These are phyloP conservation scores for Omphalotus guepiniiformis DNA, from an alignment of 768 basidiomycete genomes.

Conservation along the genomic window DNA sequence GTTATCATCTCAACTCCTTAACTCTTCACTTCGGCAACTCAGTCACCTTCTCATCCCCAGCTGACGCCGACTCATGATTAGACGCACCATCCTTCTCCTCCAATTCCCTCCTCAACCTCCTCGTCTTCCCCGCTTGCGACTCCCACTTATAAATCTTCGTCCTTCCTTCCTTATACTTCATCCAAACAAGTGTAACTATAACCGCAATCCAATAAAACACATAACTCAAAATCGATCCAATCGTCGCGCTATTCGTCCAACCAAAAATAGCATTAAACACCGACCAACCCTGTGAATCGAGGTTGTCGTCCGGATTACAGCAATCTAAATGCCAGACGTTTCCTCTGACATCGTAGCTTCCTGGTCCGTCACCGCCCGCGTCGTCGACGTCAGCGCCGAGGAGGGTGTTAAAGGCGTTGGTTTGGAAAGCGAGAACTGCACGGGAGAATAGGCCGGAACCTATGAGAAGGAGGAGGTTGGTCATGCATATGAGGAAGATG, in stretches of 20 bases:
- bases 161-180: conserved; percentile 61
- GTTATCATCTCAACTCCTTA: too few species aligned
- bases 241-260: conserved; percentile 80
- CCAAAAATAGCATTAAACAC: conserved; percentile 85
- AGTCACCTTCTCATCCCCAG: too few species aligned
- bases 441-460: conserved; percentile 91
- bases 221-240: conserved; percentile 82
- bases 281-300: conserved; percentile 59
- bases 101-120: background rate
- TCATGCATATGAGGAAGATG: conserved; percentile 88
- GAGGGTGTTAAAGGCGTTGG: conserved; percentile 57
- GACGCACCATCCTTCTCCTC: too few species aligned
- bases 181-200: conserved; percentile 56
- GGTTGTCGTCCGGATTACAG: conserved; percentile 60
- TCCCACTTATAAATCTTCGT: background rate
- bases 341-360: conserved; percentile 74
- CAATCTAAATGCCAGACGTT: conserved; percentile 89
- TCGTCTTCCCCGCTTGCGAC: too few species aligned
- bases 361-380: conserved; percentile 68
- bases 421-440: conserved; percentile 68
- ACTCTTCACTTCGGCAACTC: too few species aligned
- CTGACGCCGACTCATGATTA: too few species aligned
- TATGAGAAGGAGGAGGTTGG: conserved; percentile 88
- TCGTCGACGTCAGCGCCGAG: conserved; percentile 77
- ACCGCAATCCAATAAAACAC: conserved; percentile 91